phyloP scores from a whole-genome alignment of 768 basidiomycete genomes.

The Mycena galericulata region DNA sequence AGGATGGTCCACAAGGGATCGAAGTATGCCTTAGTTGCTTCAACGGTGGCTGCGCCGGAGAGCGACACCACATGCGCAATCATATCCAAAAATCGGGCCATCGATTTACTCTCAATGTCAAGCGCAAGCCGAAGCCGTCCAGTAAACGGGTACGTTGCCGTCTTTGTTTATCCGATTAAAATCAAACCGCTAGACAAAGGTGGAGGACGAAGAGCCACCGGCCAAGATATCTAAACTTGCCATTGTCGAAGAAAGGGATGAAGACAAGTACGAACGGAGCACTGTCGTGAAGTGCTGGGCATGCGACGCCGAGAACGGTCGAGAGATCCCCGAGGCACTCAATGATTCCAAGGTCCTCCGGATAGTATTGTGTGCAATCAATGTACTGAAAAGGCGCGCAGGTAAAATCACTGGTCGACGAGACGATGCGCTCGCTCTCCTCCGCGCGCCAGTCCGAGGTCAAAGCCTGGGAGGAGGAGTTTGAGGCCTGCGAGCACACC shows the following conservation, averaged over 20 bases:
- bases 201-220: conserved; percentile 84
- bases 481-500: conserved; percentile 86
- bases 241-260: conserved; percentile 87
- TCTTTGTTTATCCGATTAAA: conserved; percentile 7
- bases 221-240: conserved; percentile 91
- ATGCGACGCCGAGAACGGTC: conserved; percentile 67
- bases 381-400: conserved; percentile 37
- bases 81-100: conserved; percentile 84
- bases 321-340: conserved; percentile 55
- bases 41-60: conserved; percentile 87
- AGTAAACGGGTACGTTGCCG: conserved; percentile 69
- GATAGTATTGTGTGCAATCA: neutral
- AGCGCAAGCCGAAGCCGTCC: conserved; percentile 74
- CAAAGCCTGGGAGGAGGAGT: conserved; percentile 98
- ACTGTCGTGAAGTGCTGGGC: conserved; percentile 82
- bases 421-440: conserved; percentile 84
- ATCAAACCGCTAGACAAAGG: conserved; percentile 52
- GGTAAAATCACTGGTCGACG: conserved; percentile 69
- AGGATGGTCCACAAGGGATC: conserved; percentile 83
- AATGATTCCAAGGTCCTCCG: conserved; percentile 49
- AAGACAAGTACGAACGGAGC: conserved; percentile 84
- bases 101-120: conserved; percentile 82
- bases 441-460: conserved; percentile 95
- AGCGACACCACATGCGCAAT: conserved; percentile 77
- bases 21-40: conserved; percentile 95